Evolutionary conservation across 805 yeast genomes (phyloP).

Genomic region (Ogataea salicorniae): DNA sequence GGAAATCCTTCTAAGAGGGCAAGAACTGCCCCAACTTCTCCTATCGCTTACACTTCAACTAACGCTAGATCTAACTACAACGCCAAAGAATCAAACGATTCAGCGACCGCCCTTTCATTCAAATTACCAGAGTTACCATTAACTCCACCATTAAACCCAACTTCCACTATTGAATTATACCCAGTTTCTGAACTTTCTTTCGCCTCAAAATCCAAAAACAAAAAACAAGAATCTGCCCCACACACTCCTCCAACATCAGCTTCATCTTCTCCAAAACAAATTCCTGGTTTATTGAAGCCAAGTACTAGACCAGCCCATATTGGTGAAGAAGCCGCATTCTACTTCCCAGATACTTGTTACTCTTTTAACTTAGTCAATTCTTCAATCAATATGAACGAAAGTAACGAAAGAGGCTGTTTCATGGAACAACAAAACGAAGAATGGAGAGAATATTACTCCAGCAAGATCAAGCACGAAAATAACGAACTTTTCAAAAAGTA

Average conservation of each 20-base stretch:
- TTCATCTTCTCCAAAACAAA: conserved; percentile 20
- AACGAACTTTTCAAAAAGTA: conserved; percentile 35
- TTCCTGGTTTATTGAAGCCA: conserved; percentile 16
- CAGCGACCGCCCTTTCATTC: conserved; percentile 22
- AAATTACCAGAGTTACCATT: conserved; percentile 19
- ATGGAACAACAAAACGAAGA: conserved; percentile 33
- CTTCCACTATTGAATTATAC: conserved; percentile 16
- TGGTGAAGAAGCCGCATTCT: conserved; percentile 21
- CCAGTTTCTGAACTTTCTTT: conserved; percentile 4
- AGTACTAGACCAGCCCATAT: conserved; percentile 11
- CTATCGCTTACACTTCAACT: conserved; percentile 9
- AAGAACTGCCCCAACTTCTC: conserved; percentile 30
- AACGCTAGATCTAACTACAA: neutral
- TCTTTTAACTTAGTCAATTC: conserved; percentile 25
- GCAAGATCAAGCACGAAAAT: conserved; percentile 38
- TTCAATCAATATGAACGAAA: conserved; percentile 21
- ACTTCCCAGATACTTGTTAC: conserved; percentile 34
- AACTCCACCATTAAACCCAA: conserved; percentile 22
- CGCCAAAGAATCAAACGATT: neutral
- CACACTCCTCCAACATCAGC: conserved; percentile 27
- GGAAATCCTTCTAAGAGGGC: conserved; percentile 16
- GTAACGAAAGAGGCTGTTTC: conserved; percentile 29
- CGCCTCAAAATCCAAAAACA: neutral
- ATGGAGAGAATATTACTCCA: conserved; percentile 39
- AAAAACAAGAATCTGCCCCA: conserved; percentile 4